Conservation (phyloP, 2,329 filamentous ascomycete species). For the Thelonectria olida region DNA sequence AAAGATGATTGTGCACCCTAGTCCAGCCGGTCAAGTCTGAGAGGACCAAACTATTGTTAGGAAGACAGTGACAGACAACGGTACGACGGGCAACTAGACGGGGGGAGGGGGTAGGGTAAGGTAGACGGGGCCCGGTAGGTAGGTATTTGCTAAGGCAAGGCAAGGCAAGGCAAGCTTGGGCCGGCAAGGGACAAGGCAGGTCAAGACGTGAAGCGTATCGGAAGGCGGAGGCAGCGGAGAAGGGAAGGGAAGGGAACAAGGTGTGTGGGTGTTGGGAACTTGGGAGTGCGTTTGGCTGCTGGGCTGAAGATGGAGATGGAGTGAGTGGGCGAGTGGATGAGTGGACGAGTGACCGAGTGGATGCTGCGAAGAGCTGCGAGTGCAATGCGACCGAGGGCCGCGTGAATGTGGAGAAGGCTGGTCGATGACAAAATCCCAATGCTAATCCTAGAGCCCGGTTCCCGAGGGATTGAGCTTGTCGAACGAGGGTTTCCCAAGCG, state of each 20-base stretch:
- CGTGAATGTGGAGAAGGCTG: conserved; percentile 39
- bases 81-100: conserved; percentile 14
- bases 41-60: background rate
- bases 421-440: conserved; percentile 13
- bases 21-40: conserved; percentile 9
- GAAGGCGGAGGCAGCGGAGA: conserved; percentile 31
- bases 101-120: background rate
- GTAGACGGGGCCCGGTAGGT: conserved; percentile 7
- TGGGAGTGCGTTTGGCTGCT: background rate
- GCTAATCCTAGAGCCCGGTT: conserved; percentile 11
- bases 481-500: conserved; percentile 31
- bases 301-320: conserved; percentile 1
- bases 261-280: background rate
- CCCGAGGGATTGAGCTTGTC: conserved; percentile 14
- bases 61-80: conserved; percentile 16
- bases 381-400: conserved; percentile 39
- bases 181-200: conserved; percentile 14
- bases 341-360: conserved; percentile 14
- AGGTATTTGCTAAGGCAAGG: conserved; percentile 19
- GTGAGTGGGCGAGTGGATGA: conserved; percentile 1
- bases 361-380: conserved; percentile 26
- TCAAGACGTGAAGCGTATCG: conserved; percentile 11
- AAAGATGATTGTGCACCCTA: conserved; percentile 2
- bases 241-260: conserved; percentile 28
- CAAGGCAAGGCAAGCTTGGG: conserved; percentile 22